Base-by-base conservation (phyloP, 805 yeast species). In the baker's yeast (Saccharomyces cerevisiae) region DNA sequence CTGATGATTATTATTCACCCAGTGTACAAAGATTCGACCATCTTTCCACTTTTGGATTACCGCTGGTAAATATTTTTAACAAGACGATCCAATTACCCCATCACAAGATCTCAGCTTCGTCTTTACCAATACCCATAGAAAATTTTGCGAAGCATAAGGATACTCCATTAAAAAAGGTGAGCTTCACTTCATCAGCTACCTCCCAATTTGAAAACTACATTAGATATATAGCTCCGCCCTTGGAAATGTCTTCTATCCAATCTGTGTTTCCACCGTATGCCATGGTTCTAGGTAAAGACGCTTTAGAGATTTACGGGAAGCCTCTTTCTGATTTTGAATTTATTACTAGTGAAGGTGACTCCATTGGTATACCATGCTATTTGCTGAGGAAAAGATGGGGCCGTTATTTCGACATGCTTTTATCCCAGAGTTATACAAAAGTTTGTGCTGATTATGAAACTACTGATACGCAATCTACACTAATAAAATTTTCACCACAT, bases 361-460 rank as follows among this genome's bases (percentile, higher is more conserved):
- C 82, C n/a, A 74, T 85, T 14, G 81, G 84, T 0, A 81, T 84
- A 3, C 85, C 91, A 0, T 56, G 82, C 49, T 76, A 73, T 58
- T 70, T 87, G 3, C 73, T 87, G 52, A 75, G 87, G 59, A 85
- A 83, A 59, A 74, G 94, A 63, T 87, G 95, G 95, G 94, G 94
- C 0, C 68, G 80, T 32, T 83, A 79, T 57, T 87, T 87, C 63
- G 83, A 84, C 58, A 76, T 76, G 58, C 57, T 86, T 17, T 66
- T 87, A 43, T 75, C 89, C 0, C 77, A 79, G 60, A 87, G 84
- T 1, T 87, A 85, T 65, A 81, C 85, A 0, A 73, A 79, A 55
- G 84, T 87, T 8, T 69, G 69, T 9, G 61, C 66, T 41, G 67
- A 64, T 31, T 61, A 71, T 46, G 73, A 72, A 26, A 56, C 32